Conservation (phyloP, 2,329 filamentous ascomycete species). For the Aureobasidium melanogenum region DNA sequence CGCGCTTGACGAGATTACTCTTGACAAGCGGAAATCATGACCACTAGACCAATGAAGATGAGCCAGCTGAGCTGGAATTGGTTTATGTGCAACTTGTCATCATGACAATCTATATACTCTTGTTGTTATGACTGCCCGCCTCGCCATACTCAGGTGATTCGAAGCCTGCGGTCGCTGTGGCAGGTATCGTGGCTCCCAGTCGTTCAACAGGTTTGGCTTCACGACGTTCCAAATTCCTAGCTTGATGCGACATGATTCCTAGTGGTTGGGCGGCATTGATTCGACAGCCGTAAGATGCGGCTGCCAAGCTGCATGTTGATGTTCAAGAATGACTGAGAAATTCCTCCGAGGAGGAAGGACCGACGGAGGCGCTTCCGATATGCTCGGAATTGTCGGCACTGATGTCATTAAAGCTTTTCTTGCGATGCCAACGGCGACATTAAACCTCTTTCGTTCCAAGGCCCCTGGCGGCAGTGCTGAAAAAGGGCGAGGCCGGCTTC, state of each 20-base stretch:
- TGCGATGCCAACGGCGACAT: neutral
- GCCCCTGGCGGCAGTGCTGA: neutral
- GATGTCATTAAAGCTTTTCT: constrained; percentile 2
- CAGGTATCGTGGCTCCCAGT: no score
- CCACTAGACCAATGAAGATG: constrained; percentile 6
- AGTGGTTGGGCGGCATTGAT: no score
- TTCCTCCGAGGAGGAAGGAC: neutral
- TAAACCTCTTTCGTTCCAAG: neutral
- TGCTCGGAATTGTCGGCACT: neutral
- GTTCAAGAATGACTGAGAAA: neutral
- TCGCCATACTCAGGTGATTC: no score
- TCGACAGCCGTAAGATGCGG: no score
- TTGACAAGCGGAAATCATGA: constrained; percentile 6
- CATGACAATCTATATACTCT: no score
- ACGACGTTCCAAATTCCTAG: no score
- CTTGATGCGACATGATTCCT: no score
- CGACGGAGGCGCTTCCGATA: neutral
- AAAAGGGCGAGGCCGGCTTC: neutral
- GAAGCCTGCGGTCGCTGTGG: no score
- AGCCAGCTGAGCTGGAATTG: neutral
- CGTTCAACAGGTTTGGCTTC: no score
- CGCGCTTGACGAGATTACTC: constrained; percentile 1
- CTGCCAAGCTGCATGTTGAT: no score
- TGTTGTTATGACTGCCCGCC: no score
- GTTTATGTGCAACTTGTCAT: no score